Evolutionary conservation across 306 rosid genomes (phyloP).

Genomic region (Gastrolobium villosum): DNA sequence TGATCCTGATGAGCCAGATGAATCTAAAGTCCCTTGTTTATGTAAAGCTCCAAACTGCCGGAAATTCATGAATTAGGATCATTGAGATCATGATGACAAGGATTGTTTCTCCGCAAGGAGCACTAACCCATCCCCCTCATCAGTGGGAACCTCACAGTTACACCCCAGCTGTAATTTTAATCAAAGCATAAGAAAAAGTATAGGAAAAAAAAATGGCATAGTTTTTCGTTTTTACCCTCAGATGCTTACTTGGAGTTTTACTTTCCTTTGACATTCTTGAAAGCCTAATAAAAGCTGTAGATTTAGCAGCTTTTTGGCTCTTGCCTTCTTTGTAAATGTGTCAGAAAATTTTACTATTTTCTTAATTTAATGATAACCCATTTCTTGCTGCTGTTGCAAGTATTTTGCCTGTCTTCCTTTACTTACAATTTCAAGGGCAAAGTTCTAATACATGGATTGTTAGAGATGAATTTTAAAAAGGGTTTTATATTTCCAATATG

Average conservation of each 20-base stretch:
- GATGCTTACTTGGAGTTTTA: conserved; percentile 18
- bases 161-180: conserved; percentile 57
- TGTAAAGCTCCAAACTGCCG: conserved; percentile 90
- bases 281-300: conserved; percentile 61
- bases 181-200: conserved; percentile 32
- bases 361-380: conserved; percentile 38
- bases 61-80: conserved; percentile 87
- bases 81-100: conserved; percentile 50
- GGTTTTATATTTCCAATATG: too few species aligned
- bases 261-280: conserved; percentile 48
- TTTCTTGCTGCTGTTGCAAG: conserved; percentile 11
- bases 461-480: background rate
- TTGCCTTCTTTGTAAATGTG: conserved; percentile 53
- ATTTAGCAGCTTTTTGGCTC: conserved; percentile 56
- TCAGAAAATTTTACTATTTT: conserved; percentile 33
- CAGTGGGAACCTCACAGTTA: conserved; percentile 65
- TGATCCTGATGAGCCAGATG: conserved; percentile 88
- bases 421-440: background rate
- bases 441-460: background rate
- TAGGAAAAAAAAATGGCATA: conserved; percentile 38
- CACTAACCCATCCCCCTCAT: conserved; percentile 63
- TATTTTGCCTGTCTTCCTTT: background rate
- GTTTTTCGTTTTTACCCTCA: conserved; percentile 15
- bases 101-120: conserved; percentile 80
- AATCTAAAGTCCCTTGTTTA: conserved; percentile 90